These are phyloP conservation scores for Boletus eberwhitei DNA, from an alignment of 768 basidiomycete species.

Conservation along the genomic window DNA sequence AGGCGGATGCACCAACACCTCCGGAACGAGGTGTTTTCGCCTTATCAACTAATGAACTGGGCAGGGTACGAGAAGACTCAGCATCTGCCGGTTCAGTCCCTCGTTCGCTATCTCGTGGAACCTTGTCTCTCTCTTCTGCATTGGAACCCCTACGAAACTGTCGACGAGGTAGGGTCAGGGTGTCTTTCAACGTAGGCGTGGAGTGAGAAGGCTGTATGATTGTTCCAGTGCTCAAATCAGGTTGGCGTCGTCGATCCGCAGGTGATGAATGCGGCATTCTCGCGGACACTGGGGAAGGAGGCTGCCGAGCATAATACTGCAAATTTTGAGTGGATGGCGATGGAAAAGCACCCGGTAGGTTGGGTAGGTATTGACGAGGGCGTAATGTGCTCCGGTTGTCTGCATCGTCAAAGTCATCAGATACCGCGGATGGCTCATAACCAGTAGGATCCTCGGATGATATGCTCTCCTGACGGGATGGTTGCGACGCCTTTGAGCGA, in stretches of 20 bases:
- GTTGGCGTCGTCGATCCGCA: slow-evolving; percentile 26
- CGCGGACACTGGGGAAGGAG: slow-evolving; percentile 34
- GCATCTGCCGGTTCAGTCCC: slow-evolving; percentile 15
- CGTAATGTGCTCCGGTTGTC: slow-evolving; percentile 49
- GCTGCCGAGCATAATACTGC: slow-evolving; percentile 39
- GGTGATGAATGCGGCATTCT: slow-evolving; percentile 23
- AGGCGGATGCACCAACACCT: slow-evolving; percentile 13
- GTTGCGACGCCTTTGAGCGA: slow-evolving; percentile 43
- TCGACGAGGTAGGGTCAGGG: slow-evolving; percentile 25
- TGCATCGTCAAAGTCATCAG: slow-evolving; percentile 57
- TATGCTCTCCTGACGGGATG: slow-evolving; percentile 64
- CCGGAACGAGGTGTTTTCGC: slow-evolving; percentile 12
- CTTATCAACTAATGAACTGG: slow-evolving; percentile 17
- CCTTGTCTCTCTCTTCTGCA: slow-evolving; percentile 25
- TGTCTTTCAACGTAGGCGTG: slow-evolving; percentile 32
- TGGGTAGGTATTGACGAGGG: slow-evolving; percentile 33
- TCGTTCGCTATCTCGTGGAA: slow-evolving; percentile 24
- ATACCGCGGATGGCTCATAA: slow-evolving; percentile 59
- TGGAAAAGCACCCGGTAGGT: slow-evolving; percentile 28
- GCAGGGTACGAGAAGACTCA: slow-evolving; percentile 17
- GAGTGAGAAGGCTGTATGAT: slow-evolving; percentile 27
- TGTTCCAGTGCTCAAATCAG: slow-evolving; percentile 17
- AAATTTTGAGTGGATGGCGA: slow-evolving; percentile 37
- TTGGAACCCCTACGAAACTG: slow-evolving; percentile 27
- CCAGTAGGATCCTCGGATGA: slow-evolving; percentile 65